A percentile compares a stretch with the other conserved stretches of the same genome.
phyloP scores from a whole-genome alignment of 2,329 filamentous ascomycete species.

The Aaosphaeria pasadenensis region DNA sequence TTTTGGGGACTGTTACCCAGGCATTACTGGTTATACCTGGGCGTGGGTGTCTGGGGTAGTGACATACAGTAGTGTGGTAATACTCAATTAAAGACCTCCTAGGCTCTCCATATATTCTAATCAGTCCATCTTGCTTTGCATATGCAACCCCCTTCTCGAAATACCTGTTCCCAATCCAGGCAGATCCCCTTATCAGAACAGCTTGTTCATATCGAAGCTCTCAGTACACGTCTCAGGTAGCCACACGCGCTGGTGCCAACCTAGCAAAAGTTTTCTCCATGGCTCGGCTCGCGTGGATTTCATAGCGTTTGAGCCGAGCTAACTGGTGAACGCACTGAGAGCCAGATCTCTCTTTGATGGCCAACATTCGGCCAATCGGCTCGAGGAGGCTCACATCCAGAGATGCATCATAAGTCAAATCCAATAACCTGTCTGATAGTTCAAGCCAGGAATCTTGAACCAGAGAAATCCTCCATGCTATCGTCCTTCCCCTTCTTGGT shows the following conservation, averaged over 20 bases:
- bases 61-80: constrained; percentile 1
- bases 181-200: too few species aligned
- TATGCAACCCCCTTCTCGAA: constrained; percentile 12
- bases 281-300: too few species aligned
- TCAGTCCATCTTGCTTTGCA: constrained; percentile 21
- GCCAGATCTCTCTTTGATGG: too few species aligned
- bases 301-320: too few species aligned
- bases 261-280: too few species aligned
- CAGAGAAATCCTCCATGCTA: constrained; percentile 34
- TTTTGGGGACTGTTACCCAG: constrained; percentile 14
- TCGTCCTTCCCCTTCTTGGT: constrained; percentile 19
- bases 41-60: constrained; percentile 1
- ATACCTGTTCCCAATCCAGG: constrained; percentile 7
- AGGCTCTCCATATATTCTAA: constrained; percentile 28
- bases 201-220: too few species aligned
- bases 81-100: not conserved
- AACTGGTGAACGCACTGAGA: too few species aligned
- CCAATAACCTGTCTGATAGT: not conserved
- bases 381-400: too few species aligned
- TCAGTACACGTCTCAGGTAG: too few species aligned
- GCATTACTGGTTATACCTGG: constrained; percentile 19
- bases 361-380: too few species aligned
- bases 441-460: constrained; percentile 23
- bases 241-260: too few species aligned
- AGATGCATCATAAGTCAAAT: too few species aligned